A percentile compares a stretch with the other conserved stretches of the same genome.
phyloP scores from a whole-genome alignment of 805 yeast genomes.

The Torulaspora microellipsoides region DNA sequence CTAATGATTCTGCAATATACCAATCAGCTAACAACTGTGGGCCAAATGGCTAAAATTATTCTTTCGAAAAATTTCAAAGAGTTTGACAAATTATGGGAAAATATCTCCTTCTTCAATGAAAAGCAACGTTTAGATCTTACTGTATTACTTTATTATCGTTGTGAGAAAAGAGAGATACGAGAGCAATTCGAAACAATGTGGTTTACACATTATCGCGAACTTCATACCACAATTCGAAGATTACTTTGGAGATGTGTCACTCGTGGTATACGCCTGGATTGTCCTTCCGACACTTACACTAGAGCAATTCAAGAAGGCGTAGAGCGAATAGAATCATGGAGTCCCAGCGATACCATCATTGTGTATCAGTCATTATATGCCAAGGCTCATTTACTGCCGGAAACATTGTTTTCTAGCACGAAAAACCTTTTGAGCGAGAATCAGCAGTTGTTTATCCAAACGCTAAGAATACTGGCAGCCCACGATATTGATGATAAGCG shows the following conservation, averaged over 20 bases:
- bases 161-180: constrained; percentile 15
- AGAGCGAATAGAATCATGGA: constrained; percentile 8
- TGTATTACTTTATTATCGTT: constrained; percentile 22
- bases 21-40: constrained; percentile 13
- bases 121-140: constrained; percentile 18
- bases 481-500: constrained; percentile 2
- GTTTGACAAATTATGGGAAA: constrained; percentile 17
- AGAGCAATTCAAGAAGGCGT: not conserved
- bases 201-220: constrained; percentile 14
- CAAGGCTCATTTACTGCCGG: constrained; percentile 20
- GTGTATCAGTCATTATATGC: constrained; percentile 30
- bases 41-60: constrained; percentile 18
- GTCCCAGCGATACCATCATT: constrained; percentile 15
- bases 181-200: constrained; percentile 13
- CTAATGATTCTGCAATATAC: constrained; percentile 22
- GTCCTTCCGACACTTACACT: constrained; percentile 1
- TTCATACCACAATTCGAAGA: constrained; percentile 21
- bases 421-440: constrained; percentile 14
- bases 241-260: constrained; percentile 27
- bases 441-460: constrained; percentile 22
- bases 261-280: not conserved
- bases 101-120: constrained; percentile 18
- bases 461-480: constrained; percentile 18
- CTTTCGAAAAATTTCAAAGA: constrained; percentile 21
- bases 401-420: constrained; percentile 1